Conservation (phyloP, 2,329 filamentous ascomycete species). For the Elsinoe necatrix region DNA sequence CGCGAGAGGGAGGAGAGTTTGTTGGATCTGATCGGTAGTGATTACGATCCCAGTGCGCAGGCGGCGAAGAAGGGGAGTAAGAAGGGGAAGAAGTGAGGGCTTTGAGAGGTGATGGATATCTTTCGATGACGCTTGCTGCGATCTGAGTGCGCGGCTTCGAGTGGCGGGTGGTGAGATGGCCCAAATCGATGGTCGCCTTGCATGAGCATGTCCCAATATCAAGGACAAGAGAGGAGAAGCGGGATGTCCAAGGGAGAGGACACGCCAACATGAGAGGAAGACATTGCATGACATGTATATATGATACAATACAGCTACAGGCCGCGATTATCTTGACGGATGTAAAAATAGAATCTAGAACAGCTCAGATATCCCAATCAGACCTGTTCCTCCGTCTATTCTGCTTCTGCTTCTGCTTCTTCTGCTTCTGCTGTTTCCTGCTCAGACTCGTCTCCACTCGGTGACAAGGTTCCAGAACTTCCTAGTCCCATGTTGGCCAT, state of each 20-base stretch:
- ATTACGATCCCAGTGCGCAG: conserved; percentile 38
- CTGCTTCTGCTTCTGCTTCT: background rate
- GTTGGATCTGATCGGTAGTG: conserved; percentile 46
- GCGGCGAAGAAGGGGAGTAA: conserved; percentile 31
- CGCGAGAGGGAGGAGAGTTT: conserved; percentile 37
- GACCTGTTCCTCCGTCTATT: background rate
- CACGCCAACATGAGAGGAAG: too few species aligned
- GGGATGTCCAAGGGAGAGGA: too few species aligned
- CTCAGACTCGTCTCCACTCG: background rate
- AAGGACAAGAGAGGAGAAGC: background rate
- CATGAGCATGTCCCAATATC: too few species aligned
- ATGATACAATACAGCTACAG: background rate
- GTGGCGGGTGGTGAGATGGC: too few species aligned
- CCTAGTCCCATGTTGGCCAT: background rate
- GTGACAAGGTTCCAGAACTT: background rate
- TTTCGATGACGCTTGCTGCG: background rate
- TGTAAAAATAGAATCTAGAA: background rate
- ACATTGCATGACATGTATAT: conserved; percentile 5
- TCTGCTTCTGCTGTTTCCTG: background rate
- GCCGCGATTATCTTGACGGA: background rate
- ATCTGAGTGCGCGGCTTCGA: too few species aligned
- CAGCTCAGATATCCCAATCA: background rate
- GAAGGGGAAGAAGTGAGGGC: conserved; percentile 31
- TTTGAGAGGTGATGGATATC: background rate
- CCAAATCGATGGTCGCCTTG: too few species aligned